phyloP scores from a whole-genome alignment of 2,329 filamentous ascomycete species.

The Ophiostoma tasmaniense region DNA sequence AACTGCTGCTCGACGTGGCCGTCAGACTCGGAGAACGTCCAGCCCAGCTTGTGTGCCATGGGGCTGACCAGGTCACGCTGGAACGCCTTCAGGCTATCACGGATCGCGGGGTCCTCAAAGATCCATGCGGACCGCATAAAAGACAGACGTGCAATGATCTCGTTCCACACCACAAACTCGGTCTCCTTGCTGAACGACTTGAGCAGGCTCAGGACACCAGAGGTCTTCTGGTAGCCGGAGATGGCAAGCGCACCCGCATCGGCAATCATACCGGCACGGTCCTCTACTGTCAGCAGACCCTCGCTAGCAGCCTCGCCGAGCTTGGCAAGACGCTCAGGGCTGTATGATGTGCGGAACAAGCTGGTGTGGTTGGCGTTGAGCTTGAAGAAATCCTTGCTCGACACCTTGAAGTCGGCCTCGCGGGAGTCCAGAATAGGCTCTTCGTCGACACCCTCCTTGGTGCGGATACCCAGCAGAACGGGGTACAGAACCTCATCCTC shows the following conservation, averaged over 20 bases:
- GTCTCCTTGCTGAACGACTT: conserved; percentile 78
- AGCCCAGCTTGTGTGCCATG: conserved; percentile 80
- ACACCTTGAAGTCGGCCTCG: conserved; percentile 68
- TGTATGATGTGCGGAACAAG: conserved; percentile 85
- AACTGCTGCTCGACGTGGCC: conserved; percentile 90
- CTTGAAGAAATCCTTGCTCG: conserved; percentile 85
- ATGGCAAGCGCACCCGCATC: conserved; percentile 84
- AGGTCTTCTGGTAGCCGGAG: conserved; percentile 90
- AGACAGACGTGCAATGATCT: conserved; percentile 71
- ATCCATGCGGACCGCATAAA: conserved; percentile 80
- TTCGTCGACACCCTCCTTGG: conserved; percentile 74
- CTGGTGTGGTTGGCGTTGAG: conserved; percentile 91
- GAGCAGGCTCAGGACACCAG: conserved; percentile 74
- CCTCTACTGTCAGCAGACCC: conserved; percentile 74
- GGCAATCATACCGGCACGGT: conserved; percentile 88
- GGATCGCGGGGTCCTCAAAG: conserved; percentile 67
- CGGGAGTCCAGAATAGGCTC: conserved; percentile 61
- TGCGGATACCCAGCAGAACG: conserved; percentile 78
- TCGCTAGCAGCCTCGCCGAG: conserved; percentile 78
- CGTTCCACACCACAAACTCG: conserved; percentile 92
- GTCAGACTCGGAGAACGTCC: conserved; percentile 76
- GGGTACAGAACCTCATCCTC: conserved; percentile 85
- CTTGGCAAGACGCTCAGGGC: conserved; percentile 73
- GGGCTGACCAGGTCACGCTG: conserved; percentile 66
- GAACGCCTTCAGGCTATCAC: conserved; percentile 73